Base-by-base conservation (phyloP, 1,139 yeast species). In the Meyerozyma sp. region DNA sequence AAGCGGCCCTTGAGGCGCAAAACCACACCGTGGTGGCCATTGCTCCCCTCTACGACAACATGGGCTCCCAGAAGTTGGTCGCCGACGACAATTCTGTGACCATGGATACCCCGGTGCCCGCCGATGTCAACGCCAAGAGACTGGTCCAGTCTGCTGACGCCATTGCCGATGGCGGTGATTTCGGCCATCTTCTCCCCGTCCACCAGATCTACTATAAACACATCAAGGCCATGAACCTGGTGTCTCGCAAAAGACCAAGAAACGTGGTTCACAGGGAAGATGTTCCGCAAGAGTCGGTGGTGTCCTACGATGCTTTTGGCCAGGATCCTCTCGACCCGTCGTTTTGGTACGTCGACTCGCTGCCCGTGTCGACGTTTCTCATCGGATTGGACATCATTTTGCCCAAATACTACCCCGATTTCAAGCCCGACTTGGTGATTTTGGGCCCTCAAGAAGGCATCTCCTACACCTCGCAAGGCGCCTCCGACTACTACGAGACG, bases 361-460 rank as follows among this genome's bases (percentile, higher is more conserved):
- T 62, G 18, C 66, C 74, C 0, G 40, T 65, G 26, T 63, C 62
- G 34, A 45, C 65, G 1, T 55, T 71, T 38, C 50, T 64, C 7
- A 56, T 68, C 26, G 72, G 66, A 1, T 49, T 66, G 29, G 68
- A 68, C 44, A 55, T 61, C 16, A 54, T 73, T 35, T 48, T 71
- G 16, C 73, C 75, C 2, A 43, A 43, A 3, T 56, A 51, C 45
- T 62, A 65, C 45, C 59, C 66, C 0, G 55, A 57, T 9, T 59
- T 64, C 44, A 47, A 52, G 4, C 65, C 71, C 1, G 77, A 73
- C 49, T 56, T 73, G 52, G 63, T 73, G 2, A 42, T 73, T 14
- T 44, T 70, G 13, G 76, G 77, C 1, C 76, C 77, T 3, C 61
- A 65, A 43, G 70, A 65, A 47, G 69, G 69, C 8, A 48, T 52